A percentile compares a stretch with the other conserved stretches of the same genome.
Evolutionary conservation across 1,284 basidiomycete genomes (phyloP).

Genomic region (Trametes hirsuta): DNA sequence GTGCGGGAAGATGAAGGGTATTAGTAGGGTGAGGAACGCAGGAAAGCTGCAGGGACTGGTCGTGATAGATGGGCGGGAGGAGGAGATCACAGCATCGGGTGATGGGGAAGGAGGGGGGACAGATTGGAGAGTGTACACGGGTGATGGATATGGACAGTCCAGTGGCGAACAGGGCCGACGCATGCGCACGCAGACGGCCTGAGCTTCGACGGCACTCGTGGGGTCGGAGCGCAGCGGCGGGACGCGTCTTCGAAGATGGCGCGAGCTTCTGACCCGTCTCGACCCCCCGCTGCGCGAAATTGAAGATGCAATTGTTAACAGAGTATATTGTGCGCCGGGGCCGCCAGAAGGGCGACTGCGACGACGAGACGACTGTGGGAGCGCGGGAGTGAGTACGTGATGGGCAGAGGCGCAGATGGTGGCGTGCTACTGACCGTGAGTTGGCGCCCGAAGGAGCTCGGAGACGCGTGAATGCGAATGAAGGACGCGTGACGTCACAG

Average conservation of each 20-base stretch:
- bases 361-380: neutral
- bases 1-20: slow-evolving; percentile 19
- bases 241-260: neutral
- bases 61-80: slow-evolving; percentile 14
- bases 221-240: neutral
- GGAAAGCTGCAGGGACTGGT: neutral
- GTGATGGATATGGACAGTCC: neutral
- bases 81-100: slow-evolving; percentile 21
- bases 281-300: too few relatives aligned
- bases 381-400: neutral
- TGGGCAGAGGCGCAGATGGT: neutral
- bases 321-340: too few relatives aligned
- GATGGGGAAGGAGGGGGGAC: slow-evolving; percentile 10
- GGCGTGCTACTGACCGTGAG: neutral
- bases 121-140: neutral
- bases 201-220: neutral
- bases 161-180: neutral
- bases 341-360: neutral
- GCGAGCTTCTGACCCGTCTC: neutral
- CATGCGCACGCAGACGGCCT: neutral
- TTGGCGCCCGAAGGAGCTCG: neutral
- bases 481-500: slow-evolving; percentile 23
- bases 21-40: slow-evolving; percentile 7
- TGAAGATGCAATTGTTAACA: too few relatives aligned
- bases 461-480: neutral